Evolutionary conservation across 1,284 basidiomycete genomes (phyloP).

Genomic region (Vanrija sp.): DNA sequence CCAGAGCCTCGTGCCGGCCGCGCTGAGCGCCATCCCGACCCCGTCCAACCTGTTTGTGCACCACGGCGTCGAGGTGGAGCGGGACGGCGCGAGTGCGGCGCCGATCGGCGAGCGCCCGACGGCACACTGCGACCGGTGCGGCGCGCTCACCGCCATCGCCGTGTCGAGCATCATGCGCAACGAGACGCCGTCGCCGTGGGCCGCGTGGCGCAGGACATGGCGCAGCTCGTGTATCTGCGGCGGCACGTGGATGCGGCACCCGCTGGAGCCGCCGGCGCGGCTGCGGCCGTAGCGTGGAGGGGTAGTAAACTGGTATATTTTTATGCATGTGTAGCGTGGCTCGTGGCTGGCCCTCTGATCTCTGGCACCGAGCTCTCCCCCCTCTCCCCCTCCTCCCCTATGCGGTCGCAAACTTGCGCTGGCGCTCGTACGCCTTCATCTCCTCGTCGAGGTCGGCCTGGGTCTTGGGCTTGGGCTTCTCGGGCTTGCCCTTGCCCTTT

Average conservation of each 20-base stretch:
- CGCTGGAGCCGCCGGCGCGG: constrained; percentile 9
- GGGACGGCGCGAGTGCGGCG: constrained; percentile 28
- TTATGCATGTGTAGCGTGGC: neutral
- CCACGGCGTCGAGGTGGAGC: constrained; percentile 1
- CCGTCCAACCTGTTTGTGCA: constrained; percentile 28
- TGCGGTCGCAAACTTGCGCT: constrained; percentile 30
- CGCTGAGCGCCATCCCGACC: constrained; percentile 19
- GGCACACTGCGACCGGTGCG: constrained; percentile 28
- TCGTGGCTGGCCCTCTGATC: neutral
- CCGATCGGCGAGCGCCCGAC: constrained; percentile 17
- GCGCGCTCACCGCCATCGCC: constrained; percentile 13
- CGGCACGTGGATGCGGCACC: constrained; percentile 30
- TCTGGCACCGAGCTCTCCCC: neutral
- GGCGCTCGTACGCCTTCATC: constrained; percentile 39
- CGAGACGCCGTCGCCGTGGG: constrained; percentile 5
- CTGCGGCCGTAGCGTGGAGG: neutral
- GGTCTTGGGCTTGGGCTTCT: constrained; percentile 32
- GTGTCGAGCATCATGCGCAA: constrained; percentile 11
- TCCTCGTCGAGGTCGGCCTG: constrained; percentile 44
- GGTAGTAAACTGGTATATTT: neutral
- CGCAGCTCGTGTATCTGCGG: constrained; percentile 32
- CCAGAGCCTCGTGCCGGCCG: constrained; percentile 3
- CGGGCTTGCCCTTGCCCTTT: constrained; percentile 11
- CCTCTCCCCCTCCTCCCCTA: neutral
- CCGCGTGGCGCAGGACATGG: constrained; percentile 19